Base-by-base conservation (phyloP, 192 early-diverging fungal species). In the Coemansia sp. region DNA sequence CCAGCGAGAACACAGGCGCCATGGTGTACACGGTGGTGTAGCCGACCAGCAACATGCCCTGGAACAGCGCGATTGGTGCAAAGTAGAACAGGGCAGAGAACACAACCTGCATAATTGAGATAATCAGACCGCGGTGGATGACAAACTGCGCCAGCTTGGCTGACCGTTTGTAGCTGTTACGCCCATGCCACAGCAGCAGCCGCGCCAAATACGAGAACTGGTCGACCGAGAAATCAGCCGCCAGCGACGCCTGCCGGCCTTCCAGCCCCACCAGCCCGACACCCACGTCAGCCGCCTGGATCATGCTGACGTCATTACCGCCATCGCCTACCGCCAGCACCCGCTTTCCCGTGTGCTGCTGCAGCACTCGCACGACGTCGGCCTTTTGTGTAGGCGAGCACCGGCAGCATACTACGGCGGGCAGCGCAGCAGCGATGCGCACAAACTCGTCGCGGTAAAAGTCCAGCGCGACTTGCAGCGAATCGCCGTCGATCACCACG, bases 321-420 rank as follows among this genome's bases (percentile, higher is more conserved):
- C 96, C 96, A 72, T 98, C 96, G 45, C 96, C 96, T 45, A 98
- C 93, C 43, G 92, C 92, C 58, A 90, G 86, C 27, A 92, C 90
- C 0, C 92, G 83, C 58, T 90, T 89, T 37, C 86, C 78, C 3
- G 90, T 91, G 43, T 82, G 83, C 7, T 80, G 65, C 61, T 92
- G 91, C 61, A 98, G 91, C 61, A 96, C 61, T 8, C 78, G 66
- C 26, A 93, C 92, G 45, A 98, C 88, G 14, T 93, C 93, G 9
- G 96, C 94, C 81, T 98, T 98, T 75, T 98, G 96, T 6, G 96
- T 96, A 3, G 96, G 96, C 51, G 94, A 94, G 74, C 94, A 96
- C 18, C 96, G 89, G 63, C 94, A 98, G 61, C 92, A 94, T 16
- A 96, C 93, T 5, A 96, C 94, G 0, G 90, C 91, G 1, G 94